Percentiles rank a stretch among this genome's conserved stretches.
These are phyloP conservation scores for Besnoitia besnoiti DNA, from an alignment of 169 alveolate genomes.

Conservation along the genomic window DNA sequence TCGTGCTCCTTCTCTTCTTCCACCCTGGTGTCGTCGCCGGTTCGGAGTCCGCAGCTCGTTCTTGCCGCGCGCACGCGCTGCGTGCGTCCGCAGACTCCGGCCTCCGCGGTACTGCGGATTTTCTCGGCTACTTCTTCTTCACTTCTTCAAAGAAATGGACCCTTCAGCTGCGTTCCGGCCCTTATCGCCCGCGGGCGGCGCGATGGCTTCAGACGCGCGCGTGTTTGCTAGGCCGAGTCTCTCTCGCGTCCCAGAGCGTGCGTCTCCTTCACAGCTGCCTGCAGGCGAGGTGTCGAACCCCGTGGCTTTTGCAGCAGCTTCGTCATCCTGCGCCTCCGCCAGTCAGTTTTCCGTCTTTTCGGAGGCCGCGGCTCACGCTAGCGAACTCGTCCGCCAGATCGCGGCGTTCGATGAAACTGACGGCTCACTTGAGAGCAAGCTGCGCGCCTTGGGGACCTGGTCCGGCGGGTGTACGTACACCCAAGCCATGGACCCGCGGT, in stretches of 20 bases:
- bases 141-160: no score
- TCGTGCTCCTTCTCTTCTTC: background rate
- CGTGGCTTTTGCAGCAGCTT: background rate
- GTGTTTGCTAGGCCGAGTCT: background rate
- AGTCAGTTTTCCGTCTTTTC: background rate
- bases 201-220: no score
- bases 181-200: no score
- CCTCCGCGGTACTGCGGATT: no score
- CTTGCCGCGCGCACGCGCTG: no score
- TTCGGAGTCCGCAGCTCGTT: no score
- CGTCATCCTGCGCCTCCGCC: background rate
- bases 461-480: background rate
- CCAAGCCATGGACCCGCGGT: conserved; percentile 26
- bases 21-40: background rate
- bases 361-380: conserved; percentile 13
- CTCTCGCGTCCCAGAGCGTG: background rate
- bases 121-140: no score
- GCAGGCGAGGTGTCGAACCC: no score
- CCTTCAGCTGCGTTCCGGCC: no score
- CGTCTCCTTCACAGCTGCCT: background rate
- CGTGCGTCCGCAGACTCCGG: no score
- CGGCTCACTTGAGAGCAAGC: background rate
- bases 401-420: background rate
- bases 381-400: background rate
- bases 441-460: conserved; percentile 39